phyloP scores from a whole-genome alignment of 2,329 filamentous ascomycete genomes.

The Emergomyces pasteurianus region DNA sequence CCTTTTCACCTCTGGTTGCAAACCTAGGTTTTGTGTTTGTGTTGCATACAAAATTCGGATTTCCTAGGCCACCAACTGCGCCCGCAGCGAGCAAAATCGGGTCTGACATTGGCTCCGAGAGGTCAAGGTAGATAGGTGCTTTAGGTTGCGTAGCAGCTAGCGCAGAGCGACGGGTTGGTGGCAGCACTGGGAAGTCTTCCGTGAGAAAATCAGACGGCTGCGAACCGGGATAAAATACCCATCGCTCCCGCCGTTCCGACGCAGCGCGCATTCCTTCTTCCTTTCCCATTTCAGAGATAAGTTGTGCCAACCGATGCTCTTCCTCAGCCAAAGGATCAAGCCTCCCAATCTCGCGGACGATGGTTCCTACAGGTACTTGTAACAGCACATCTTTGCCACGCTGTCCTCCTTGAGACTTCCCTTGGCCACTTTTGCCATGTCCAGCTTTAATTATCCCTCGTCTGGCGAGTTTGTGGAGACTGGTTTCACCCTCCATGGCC shows the following conservation, averaged over 20 bases:
- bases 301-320: constrained; percentile 23
- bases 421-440: constrained; percentile 36
- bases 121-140: constrained; percentile 59
- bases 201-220: constrained; percentile 56
- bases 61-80: constrained; percentile 79
- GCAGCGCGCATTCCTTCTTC: constrained; percentile 31
- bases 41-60: constrained; percentile 79
- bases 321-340: constrained; percentile 66
- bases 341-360: constrained; percentile 70
- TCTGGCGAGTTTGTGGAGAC: constrained; percentile 78
- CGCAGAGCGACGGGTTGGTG: constrained; percentile 43
- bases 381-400: constrained; percentile 80
- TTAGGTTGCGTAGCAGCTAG: constrained; percentile 57
- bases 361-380: constrained; percentile 82
- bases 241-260: constrained; percentile 52
- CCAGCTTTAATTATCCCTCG: constrained; percentile 47
- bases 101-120: constrained; percentile 63
- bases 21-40: constrained; percentile 68
- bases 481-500: constrained; percentile 80
- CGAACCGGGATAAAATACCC: constrained; percentile 74
- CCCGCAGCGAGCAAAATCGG: constrained; percentile 81
- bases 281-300: constrained; percentile 23
- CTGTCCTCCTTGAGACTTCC: constrained; percentile 48
- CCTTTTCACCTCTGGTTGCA: constrained; percentile 73
- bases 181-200: constrained; percentile 46